Evolutionary conservation across 192 early-diverging fungal genomes (phyloP), one percentile per base, ranked within the genome.

Genomic region (Obelidium mucronatum): DNA sequence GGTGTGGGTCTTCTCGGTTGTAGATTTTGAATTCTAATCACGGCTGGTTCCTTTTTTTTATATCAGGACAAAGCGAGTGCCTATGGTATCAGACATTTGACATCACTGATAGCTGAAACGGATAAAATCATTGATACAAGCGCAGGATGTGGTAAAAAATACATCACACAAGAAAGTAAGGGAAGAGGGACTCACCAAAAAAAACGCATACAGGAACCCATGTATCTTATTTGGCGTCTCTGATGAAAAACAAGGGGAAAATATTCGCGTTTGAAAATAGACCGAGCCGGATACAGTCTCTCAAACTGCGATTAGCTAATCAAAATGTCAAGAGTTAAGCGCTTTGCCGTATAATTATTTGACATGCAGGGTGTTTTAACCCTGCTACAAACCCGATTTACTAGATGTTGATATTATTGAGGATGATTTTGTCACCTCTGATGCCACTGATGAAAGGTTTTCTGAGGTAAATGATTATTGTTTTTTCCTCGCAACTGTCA

Each of bases 251-350:
- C 54, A 81, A 82, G 2, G 97, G 95, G 34, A 84, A 81, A 52
- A 88, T 98, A 39, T 93, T 89, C 83, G 95, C 95, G 0, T 95
- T 96, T 77, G 97, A 98, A 76, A 83, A 89, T 60, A 91, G 96
- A 77, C 75, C 83, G 28, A 76, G 89, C 17, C 87, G 97, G 61
- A 69, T 96, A 51, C 86, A 90, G 34, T 89, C 91, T 17, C 84
- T 98, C 54, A 88, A 91, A 80, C 77, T 33, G 70, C 94, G 66
- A 90, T 87, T 31, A 79, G 75, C 63, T 85, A 85, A 63, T 89
- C 96, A 42, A 88, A 92, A 59, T 90, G 92, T 84, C 82, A 85
- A 77, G 92, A 87, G 84, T 85, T n/a, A n/a, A n/a, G n/a, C n/a
- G n/a, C n/a, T n/a, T n/a, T n/a, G n/a, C n/a, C n/a, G n/a, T n/a